These are phyloP conservation scores for Candolleomyces eurysporus DNA, from an alignment of 768 basidiomycete genomes.

Conservation along the genomic window DNA sequence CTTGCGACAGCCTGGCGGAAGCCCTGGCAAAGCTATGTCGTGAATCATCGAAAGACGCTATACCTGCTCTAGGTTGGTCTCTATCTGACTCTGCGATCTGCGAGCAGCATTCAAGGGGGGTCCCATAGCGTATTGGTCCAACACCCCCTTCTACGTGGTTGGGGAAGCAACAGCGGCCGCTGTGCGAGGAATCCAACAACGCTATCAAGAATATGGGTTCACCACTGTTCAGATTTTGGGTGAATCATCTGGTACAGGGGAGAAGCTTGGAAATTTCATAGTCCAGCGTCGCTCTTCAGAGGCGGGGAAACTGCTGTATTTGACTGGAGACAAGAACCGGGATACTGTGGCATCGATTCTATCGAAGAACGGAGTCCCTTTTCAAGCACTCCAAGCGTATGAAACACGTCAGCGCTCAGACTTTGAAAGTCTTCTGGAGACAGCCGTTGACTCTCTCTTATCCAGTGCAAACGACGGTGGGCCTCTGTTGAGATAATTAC, in stretches of 20 bases:
- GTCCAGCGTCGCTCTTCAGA: slow-evolving; percentile 26
- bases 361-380: slow-evolving; percentile 36
- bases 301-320: slow-evolving; percentile 51
- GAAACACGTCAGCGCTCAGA: slow-evolving; percentile 56
- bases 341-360: slow-evolving; percentile 62
- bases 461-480: neutral
- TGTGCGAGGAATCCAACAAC: slow-evolving; percentile 32
- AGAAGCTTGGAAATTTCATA: slow-evolving; percentile 65
- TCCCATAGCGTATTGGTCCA: too few species aligned
- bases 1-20: slow-evolving; percentile 67
- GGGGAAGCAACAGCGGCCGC: slow-evolving; percentile 47
- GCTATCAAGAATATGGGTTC: slow-evolving; percentile 10
- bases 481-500: neutral
- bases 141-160: too few species aligned
- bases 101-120: too few species aligned
- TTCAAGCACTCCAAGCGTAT: slow-evolving; percentile 66
- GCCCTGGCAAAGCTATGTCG: slow-evolving; percentile 30
- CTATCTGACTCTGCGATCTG: too few species aligned
- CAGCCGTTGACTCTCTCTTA: slow-evolving; percentile 20
- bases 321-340: slow-evolving; percentile 88
- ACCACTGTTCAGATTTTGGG: slow-evolving; percentile 33
- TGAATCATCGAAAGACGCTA: too few species aligned
- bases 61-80: too few species aligned
- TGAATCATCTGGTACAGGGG: slow-evolving; percentile 60
- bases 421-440: slow-evolving; percentile 45